These are phyloP conservation scores for Cytospora piceae DNA, from an alignment of 2,329 filamentous ascomycete genomes.

Conservation along the genomic window DNA sequence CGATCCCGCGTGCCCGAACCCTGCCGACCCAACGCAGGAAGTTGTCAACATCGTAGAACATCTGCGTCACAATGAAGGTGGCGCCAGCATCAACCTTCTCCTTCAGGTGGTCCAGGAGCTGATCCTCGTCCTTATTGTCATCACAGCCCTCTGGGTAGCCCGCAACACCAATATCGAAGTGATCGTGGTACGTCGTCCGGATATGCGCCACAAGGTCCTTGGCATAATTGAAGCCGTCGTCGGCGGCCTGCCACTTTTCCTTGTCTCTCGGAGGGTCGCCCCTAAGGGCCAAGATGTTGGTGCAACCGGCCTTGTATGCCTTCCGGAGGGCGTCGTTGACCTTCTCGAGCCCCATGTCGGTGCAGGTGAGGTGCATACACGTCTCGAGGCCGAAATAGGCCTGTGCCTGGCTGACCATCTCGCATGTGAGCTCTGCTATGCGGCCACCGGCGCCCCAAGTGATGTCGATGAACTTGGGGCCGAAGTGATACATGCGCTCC, in stretches of 20 bases:
- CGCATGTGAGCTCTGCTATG: constrained; percentile 88
- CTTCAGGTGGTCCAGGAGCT: constrained; percentile 88
- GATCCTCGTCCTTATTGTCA: constrained; percentile 85
- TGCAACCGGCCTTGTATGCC: constrained; percentile 94
- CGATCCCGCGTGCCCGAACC: constrained; percentile 83
- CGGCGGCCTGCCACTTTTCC: constrained; percentile 88
- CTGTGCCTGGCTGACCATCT: constrained; percentile 97
- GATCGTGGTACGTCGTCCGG: constrained; percentile 75
- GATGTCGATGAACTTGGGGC: constrained; percentile 95
- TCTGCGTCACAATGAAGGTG: constrained; percentile 95
- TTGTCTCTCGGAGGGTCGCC: constrained; percentile 93
- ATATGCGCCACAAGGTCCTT: constrained; percentile 83
- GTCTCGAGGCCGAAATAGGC: constrained; percentile 95
- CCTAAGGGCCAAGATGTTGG: constrained; percentile 91
- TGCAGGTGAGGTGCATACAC: constrained; percentile 98
- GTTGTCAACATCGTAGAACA: constrained; percentile 98
- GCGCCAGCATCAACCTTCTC: constrained; percentile 95
- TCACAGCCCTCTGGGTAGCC: constrained; percentile 96
- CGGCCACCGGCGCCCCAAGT: constrained; percentile 97
- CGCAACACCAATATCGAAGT: constrained; percentile 97
- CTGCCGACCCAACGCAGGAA: constrained; percentile 90
- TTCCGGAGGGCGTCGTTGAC: constrained; percentile 85
- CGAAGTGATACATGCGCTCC: constrained; percentile 96
- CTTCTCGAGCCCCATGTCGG: constrained; percentile 92
- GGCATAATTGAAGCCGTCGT: constrained; percentile 88